Evolutionary conservation across 139 green algal species (phyloP).

Genomic region (Dunaliella sp.): DNA sequence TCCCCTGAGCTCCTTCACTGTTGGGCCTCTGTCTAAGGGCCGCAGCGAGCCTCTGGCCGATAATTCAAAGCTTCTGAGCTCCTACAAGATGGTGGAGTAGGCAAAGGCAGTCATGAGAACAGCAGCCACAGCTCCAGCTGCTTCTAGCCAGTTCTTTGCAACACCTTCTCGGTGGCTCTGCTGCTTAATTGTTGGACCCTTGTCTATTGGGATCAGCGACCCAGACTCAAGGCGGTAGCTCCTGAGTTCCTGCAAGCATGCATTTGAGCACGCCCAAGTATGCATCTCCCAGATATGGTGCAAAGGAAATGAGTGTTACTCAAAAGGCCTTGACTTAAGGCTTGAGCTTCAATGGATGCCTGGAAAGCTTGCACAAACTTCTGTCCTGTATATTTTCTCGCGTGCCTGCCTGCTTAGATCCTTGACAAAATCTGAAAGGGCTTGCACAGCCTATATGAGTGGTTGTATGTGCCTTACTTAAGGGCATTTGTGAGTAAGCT

Average conservation of each 20-base stretch:
- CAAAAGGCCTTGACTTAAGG: background rate
- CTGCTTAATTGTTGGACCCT: background rate
- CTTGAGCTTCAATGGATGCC: background rate
- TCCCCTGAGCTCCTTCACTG: background rate
- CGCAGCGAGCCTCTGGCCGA: background rate
- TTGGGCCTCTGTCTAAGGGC: background rate
- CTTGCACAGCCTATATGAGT: too few species aligned
- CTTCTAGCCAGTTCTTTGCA: background rate
- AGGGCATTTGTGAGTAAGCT: too few species aligned
- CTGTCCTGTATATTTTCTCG: background rate
- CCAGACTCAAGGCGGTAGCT: background rate
- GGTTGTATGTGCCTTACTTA: too few species aligned
- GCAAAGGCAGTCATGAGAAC: background rate
- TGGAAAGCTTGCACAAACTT: background rate
- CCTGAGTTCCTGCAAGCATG: background rate
- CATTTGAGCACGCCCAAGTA: background rate
- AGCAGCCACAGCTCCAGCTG: background rate
- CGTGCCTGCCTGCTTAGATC: background rate
- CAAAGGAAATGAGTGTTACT: background rate
- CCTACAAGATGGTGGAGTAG: background rate
- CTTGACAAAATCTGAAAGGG: background rate
- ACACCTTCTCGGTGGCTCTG: background rate
- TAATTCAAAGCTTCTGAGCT: background rate
- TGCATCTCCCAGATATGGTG: background rate
- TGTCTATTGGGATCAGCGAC: background rate